Conservation (phyloP, 768 basidiomycete species). For the Leccinum rimulosum region DNA sequence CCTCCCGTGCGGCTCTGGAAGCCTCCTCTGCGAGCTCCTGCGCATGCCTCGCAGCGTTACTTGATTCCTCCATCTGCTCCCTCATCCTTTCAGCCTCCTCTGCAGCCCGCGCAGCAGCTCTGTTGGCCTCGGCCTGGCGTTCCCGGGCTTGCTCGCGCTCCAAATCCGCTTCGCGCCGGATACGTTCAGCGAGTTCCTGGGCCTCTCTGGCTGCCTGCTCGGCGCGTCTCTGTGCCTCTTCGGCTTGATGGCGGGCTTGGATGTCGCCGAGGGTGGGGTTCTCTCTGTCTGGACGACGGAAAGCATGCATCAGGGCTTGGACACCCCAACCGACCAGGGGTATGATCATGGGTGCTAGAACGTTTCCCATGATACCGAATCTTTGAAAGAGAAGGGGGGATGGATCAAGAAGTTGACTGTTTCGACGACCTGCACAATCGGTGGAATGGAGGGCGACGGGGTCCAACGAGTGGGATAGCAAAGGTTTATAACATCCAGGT, state of each 20-base stretch:
- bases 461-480: neutral
- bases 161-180: conserved; percentile 1
- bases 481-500: neutral
- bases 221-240: conserved; percentile 2
- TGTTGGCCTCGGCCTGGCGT: conserved; percentile 9
- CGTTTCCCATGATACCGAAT: conserved; percentile 5
- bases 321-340: neutral
- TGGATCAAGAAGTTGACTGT: neutral
- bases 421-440: neutral
- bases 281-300: conserved; percentile 2
- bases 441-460: neutral
- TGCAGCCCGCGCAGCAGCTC: conserved; percentile 5
- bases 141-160: conserved; percentile 5
- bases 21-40: conserved; percentile 8
- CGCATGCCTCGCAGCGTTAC: neutral
- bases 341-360: neutral
- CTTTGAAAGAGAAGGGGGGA: neutral
- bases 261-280: conserved; percentile 15
- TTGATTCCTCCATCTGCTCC: conserved; percentile 8
- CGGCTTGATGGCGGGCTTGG: conserved; percentile 2
- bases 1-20: conserved; percentile 6
- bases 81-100: conserved; percentile 8
- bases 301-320: neutral
- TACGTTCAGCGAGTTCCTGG: neutral
- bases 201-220: conserved; percentile 7